These are phyloP conservation scores for Podila verticillata DNA, from an alignment of 192 early-diverging fungal genomes.

Conservation along the genomic window DNA sequence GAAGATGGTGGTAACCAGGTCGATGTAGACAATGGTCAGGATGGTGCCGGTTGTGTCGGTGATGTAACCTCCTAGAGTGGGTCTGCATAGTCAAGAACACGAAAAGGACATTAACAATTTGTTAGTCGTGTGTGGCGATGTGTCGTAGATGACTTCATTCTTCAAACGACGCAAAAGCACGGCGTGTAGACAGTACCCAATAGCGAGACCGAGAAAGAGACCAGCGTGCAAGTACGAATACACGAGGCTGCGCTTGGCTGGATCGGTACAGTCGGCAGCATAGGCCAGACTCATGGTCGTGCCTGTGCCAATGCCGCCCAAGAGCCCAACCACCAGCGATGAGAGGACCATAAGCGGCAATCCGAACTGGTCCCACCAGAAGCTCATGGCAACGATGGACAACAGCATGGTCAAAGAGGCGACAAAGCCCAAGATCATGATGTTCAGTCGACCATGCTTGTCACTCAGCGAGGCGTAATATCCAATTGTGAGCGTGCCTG, in stretches of 20 bases:
- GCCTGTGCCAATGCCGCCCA: constrained; percentile 18
- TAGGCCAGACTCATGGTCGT: constrained; percentile 36
- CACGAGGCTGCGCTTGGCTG: constrained; percentile 26
- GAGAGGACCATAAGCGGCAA: constrained; percentile 31
- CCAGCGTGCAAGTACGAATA: constrained; percentile 37
- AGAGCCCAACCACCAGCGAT: constrained; percentile 18
- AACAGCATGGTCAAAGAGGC: constrained; percentile 14
- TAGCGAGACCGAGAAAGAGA: constrained; percentile 26
- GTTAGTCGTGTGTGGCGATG: not conserved
- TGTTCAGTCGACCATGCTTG: constrained; percentile 31
- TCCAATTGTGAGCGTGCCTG: constrained; percentile 29
- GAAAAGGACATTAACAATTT: not conserved
- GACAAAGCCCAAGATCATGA: constrained; percentile 21
- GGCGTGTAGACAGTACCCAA: constrained; percentile 14
- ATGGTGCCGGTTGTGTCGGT: constrained; percentile 16
- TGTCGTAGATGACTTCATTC: no score
- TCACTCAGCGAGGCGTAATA: constrained; percentile 44
- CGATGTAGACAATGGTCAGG: constrained; percentile 31
- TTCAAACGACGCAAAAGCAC: not conserved
- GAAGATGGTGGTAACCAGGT: constrained; percentile 2
- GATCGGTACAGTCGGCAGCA: constrained; percentile 45
- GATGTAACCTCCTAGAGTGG: constrained; percentile 19
- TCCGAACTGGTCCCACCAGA: constrained; percentile 39
- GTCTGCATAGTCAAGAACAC: constrained; percentile 7
- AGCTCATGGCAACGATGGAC: constrained; percentile 18